Evolutionary conservation across 2,329 filamentous ascomycete genomes (phyloP).

Genomic region (Aureobasidium sp.): DNA sequence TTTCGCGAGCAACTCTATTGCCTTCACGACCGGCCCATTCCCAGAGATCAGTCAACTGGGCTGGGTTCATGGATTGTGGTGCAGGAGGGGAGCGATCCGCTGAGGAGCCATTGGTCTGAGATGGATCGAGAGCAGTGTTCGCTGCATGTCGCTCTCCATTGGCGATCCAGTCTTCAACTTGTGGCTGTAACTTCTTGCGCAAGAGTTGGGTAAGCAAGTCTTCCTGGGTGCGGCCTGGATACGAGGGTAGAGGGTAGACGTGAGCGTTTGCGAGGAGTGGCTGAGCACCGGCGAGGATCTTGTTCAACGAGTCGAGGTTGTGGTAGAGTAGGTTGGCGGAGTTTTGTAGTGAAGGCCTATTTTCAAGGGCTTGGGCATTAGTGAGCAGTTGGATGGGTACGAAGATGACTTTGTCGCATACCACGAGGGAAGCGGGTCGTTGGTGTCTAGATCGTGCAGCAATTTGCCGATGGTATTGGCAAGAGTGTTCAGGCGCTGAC

Average conservation of each 20-base stretch:
- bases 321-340: slow-evolving; percentile 29
- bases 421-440: slow-evolving; percentile 27
- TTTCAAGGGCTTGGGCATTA: slow-evolving; percentile 4
- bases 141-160: slow-evolving; percentile 24
- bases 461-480: slow-evolving; percentile 20
- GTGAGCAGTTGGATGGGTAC: slow-evolving; percentile 3
- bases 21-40: slow-evolving; percentile 43
- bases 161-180: slow-evolving; percentile 64
- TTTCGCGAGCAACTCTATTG: slow-evolving; percentile 34
- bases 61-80: slow-evolving; percentile 28
- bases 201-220: slow-evolving; percentile 57
- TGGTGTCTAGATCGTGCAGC: slow-evolving; percentile 20
- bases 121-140: not conserved
- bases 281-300: slow-evolving; percentile 55
- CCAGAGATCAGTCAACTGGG: slow-evolving; percentile 54
- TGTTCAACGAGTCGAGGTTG: slow-evolving; percentile 59
- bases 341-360: slow-evolving; percentile 24
- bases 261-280: slow-evolving; percentile 62
- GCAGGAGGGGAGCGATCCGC: slow-evolving; percentile 2
- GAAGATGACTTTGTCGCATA: slow-evolving; percentile 16
- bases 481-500: slow-evolving; percentile 23
- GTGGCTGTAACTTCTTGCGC: slow-evolving; percentile 75
- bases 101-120: not conserved
- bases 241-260: slow-evolving; percentile 64
- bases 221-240: slow-evolving; percentile 57